Base-by-base conservation (phyloP, 2,329 filamentous ascomycete species). In the Penicillium occitanis region DNA sequence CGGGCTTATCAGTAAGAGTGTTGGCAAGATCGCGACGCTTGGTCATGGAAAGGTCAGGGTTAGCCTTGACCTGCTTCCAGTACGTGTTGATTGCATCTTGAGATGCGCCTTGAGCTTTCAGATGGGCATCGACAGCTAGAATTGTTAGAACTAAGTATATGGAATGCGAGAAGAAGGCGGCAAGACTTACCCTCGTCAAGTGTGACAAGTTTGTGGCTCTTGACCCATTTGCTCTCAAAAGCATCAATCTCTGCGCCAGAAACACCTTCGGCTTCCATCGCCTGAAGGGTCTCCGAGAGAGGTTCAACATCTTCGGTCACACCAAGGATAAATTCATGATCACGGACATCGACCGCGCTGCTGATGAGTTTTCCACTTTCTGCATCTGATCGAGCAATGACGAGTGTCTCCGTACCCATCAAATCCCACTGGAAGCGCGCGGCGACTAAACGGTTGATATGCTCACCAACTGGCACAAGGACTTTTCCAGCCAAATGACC, bases 381-480 rank as follows among this genome's bases (percentile, higher is more conserved):
- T 0, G 93, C 96, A 78, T 99, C 95, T 1, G 95, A 98, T 66
- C 95, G 89, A 2, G 95, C 95, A 75, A 99, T 95, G 50, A 98
- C 88, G 3, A 98, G 85, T 77, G 96, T 98, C 81, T 99, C 95
- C 62, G 88, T 89, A 57, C 94, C 95, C 94, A 99, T 98, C 72
- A 97, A 85, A 74, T 99, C 95, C 94, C 94, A 99, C 76, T 99
- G 95, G 82, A 97, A 97, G 67, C 95, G 89, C 2, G 94, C 89
- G 1, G 95, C 93, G 22, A 93, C 89, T 4, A 99, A 87, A 33
- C 95, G 90, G 81, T 97, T 97, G 83, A 98, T 96, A 82, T 99
- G 95, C 77, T 98, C 95, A 68, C 93, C 91, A 0, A 93, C 88
- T 0, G 95, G 94, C 2, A 98, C 95, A 8, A 99, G 84, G 1